Base-by-base conservation (phyloP, 441 rosid genomes). In the Populus hybrid region DNA sequence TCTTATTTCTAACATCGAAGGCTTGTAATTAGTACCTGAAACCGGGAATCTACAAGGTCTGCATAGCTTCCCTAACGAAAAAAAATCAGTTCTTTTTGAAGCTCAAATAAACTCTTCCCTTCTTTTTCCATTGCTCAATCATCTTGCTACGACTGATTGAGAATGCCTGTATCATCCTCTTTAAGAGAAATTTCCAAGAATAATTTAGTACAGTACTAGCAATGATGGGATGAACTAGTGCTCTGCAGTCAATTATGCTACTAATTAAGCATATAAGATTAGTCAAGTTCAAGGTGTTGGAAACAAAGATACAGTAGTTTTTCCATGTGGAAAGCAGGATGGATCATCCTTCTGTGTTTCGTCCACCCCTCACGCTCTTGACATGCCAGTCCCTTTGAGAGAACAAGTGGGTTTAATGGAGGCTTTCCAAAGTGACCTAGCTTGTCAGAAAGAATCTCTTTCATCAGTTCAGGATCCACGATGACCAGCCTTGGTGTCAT, bases 321-420 rank as follows among this genome's bases (percentile, higher is more conserved):
- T 50, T 88, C 87, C 0, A 81, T 50, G 66, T 87, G 91, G 57
- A 88, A 89, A 57, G 87, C 87, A 70, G 85, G 91, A 76, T 85
- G 84, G 32, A 85, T 75, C 65, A 85, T 46, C 79, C 70, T 83
- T 82, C 90, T 78, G 72, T 76, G 89, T 73, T 46, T 78, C 35
- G 86, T 84, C 93, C 91, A 89, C 26, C 81, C 63, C 53, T 84
- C 89, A 18, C 90, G 90, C 81, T 88, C 86, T 38, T 79, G 77
- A 67, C 71, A 80, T 14, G 88, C 40, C 64, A 88, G 64, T 68
- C 90, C 89, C 75, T 38, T 85, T 7, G 87, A 50, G 30, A 89
- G 81, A 67, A 86, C 72, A 5, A 78, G 80, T 61, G 90, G 84
- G 69, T 66, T 82, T 6, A 83, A 0, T 12, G 77, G 79, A 57